Base-by-base conservation (phyloP, 805 yeast species). In the Priceomyces fermenticarens region DNA sequence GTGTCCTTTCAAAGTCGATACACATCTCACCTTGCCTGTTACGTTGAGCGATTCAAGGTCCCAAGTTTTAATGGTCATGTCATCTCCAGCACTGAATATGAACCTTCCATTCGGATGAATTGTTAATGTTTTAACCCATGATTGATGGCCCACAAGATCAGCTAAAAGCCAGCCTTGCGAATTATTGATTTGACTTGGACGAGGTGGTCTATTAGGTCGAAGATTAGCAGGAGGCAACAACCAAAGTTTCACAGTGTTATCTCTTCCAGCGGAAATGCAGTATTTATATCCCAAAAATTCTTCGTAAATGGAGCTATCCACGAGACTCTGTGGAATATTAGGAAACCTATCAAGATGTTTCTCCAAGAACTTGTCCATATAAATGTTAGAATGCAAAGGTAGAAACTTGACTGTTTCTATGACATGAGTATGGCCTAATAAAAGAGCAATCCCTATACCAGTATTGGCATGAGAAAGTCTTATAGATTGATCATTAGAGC, bases 361-460 rank as follows among this genome's bases (percentile, higher is more conserved):
- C 14, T 47, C 63, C 10, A 72, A 60, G 37, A 70, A 57, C 38
- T 62, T 64, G 52, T 81, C 84, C 16, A 87, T 54, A 43, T 67
- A 68, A 23, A 52, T 48, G 52, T 77, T 73, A 4, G 82, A 64
- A 0, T 60, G 46, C 32, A 55, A 47, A 0, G 95, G 95, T 12
- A 89, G 72, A 47, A 88, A 80, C 32, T 73, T 73, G 8, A 78
- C 82, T 30, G 78, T 74, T 55, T 90, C 97, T 10, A 90, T 74
- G 10, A 88, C 97, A 62, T 88, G 96, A 11, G 74, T 73, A 62
- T 90, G 97, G 0, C 95, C 95, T 14, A 81, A 56, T 55, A 88
- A 73, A 33, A 81, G 64, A 0, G 85, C 78, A 6, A 83, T 59
- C 1, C 88, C 88, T 1, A 81, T 80, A 0, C 90, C 90, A 0